Evolutionary conservation across 805 yeast species (phyloP).

Genomic region (Middelhovenomyces tepae): DNA sequence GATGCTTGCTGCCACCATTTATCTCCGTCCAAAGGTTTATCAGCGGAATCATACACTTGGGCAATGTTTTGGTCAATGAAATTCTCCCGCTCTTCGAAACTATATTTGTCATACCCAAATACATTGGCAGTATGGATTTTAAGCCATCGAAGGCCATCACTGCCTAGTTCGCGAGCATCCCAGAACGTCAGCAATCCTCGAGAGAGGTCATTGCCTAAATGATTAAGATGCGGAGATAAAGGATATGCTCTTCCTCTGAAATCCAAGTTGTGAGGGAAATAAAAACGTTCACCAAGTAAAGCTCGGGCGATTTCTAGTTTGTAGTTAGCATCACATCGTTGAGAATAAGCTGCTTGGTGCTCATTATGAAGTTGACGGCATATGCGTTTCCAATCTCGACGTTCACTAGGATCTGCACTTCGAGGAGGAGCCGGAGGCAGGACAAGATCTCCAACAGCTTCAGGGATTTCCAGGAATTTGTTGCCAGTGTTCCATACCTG

Average conservation of each 20-base stretch:
- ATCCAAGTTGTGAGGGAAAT: conserved; percentile 56
- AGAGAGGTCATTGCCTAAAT: conserved; percentile 52
- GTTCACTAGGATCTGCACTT: conserved; percentile 62
- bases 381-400: conserved; percentile 57
- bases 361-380: conserved; percentile 51
- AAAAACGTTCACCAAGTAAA: conserved; percentile 54
- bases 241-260: conserved; percentile 63
- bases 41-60: conserved; percentile 37
- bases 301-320: conserved; percentile 94
- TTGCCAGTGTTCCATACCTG: conserved; percentile 84
- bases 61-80: conserved; percentile 42
- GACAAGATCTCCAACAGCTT: conserved; percentile 35
- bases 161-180: conserved; percentile 49
- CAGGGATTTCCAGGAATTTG: conserved; percentile 64
- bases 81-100: conserved; percentile 41
- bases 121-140: conserved; percentile 55
- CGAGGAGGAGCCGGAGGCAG: conserved; percentile 52
- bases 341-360: conserved; percentile 64
- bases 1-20: conserved; percentile 53
- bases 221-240: conserved; percentile 53
- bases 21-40: conserved; percentile 37
- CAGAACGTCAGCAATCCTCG: conserved; percentile 51
- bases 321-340: conserved; percentile 89
- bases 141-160: conserved; percentile 46
- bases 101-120: conserved; percentile 47